phyloP scores from a whole-genome alignment of 1,139 yeast genomes.

The Geotrichum carabidarum region DNA sequence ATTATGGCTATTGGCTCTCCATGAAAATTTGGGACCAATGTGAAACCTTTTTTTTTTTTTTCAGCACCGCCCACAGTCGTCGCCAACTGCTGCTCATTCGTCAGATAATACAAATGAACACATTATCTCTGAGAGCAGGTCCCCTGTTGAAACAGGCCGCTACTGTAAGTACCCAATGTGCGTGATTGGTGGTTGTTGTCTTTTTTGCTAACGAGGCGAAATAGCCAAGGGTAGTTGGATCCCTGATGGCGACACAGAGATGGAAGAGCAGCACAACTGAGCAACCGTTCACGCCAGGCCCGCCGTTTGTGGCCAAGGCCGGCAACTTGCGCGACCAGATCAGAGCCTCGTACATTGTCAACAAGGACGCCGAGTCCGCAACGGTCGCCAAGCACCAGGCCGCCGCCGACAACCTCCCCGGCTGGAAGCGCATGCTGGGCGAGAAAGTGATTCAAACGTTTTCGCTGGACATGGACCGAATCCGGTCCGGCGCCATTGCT shows the following conservation, averaged over 20 bases:
- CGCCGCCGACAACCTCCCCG: conserved; percentile 42
- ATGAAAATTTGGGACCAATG: background rate
- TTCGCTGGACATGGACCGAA: conserved; percentile 81
- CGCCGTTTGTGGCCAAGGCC: conserved; percentile 16
- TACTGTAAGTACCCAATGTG: background rate
- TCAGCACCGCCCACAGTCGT: background rate
- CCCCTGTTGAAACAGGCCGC: conserved; percentile 2
- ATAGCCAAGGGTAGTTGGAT: no score
- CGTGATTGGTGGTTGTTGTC: background rate
- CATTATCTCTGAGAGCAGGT: conserved; percentile 5
- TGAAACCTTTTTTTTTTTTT: background rate
- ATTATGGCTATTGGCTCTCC: conserved; percentile 1
- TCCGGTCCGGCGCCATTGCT: conserved; percentile 91
- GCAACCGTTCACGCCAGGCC: conserved; percentile 7
- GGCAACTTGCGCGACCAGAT: conserved; percentile 19
- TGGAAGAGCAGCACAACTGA: conserved; percentile 6
- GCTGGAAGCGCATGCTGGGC: conserved; percentile 68
- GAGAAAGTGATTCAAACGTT: conserved; percentile 63
- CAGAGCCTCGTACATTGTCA: conserved; percentile 14
- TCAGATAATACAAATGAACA: background rate
- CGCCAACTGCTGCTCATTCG: background rate
- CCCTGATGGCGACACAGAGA: background rate
- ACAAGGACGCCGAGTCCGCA: conserved; percentile 12
- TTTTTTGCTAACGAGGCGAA: no score
- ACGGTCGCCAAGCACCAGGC: conserved; percentile 14